Evolutionary conservation across 148 eudicot genomes (phyloP).

Genomic region (Fagopyrum tataricum): DNA sequence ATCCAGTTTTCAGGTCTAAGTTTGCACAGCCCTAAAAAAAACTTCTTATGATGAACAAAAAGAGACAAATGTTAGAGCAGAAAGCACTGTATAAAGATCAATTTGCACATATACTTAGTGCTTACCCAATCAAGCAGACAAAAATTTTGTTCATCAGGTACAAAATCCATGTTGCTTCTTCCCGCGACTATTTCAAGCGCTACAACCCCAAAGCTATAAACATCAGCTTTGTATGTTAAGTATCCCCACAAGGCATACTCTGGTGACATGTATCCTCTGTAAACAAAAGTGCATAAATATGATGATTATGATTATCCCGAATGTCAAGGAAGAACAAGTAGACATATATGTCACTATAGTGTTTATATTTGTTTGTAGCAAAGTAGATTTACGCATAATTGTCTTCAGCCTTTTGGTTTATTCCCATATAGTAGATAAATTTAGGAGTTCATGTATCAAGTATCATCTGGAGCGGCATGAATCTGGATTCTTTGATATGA

Average conservation of each 20-base stretch:
- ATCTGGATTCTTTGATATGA: not conserved
- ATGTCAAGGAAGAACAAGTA: not conserved
- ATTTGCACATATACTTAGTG: not conserved
- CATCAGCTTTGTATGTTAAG: constrained; percentile 5
- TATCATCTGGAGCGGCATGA: not conserved
- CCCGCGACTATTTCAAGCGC: not conserved
- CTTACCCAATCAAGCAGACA: constrained; percentile 6
- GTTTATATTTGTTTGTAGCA: not conserved
- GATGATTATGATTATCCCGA: not conserved
- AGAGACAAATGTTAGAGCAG: no score
- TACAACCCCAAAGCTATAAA: constrained; percentile 7
- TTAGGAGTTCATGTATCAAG: no score
- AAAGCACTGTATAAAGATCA: not conserved
- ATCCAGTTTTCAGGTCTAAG: no score
- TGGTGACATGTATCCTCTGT: constrained; percentile 74
- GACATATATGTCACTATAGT: not conserved
- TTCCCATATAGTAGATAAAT: no score
- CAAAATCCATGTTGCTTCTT: constrained; percentile 4
- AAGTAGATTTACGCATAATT: no score
- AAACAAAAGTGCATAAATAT: not conserved
- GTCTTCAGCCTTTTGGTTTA: no score
- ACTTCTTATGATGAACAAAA: no score
- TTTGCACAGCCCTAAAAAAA: no score
- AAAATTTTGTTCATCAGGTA: not conserved
- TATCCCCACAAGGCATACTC: constrained; percentile 1